These are phyloP conservation scores for Suillus brevipes DNA, from an alignment of 768 basidiomycete species.

Conservation along the genomic window DNA sequence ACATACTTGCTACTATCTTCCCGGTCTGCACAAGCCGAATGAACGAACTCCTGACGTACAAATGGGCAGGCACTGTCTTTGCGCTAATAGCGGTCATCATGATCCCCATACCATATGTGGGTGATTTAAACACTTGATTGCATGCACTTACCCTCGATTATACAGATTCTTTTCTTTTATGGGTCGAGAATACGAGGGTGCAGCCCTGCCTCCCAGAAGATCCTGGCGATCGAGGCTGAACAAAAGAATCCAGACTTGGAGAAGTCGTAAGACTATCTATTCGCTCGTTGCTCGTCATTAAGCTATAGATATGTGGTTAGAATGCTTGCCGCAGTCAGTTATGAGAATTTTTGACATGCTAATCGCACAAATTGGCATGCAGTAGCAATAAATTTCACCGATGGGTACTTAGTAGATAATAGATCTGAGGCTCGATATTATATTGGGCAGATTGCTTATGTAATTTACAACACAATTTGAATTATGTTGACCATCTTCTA, in stretches of 20 bases:
- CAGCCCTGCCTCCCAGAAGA: slow-evolving; percentile 27
- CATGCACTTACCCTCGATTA: not conserved
- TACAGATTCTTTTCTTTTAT: slow-evolving; percentile 32
- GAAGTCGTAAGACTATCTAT: not conserved
- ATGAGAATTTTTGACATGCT: not conserved
- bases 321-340: not conserved
- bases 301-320: not conserved
- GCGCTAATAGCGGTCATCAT: slow-evolving; percentile 52
- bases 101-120: slow-evolving; percentile 61
- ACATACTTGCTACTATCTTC: slow-evolving; percentile 52
- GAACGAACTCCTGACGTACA: slow-evolving; percentile 54
- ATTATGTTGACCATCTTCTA: not conserved
- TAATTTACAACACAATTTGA: not conserved
- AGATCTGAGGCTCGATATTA: not conserved
- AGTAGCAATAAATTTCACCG: not conserved
- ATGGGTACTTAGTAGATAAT: too few relatives aligned
- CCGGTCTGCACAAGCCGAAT: slow-evolving; percentile 64
- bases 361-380: not conserved
- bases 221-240: slow-evolving; percentile 19
- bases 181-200: slow-evolving; percentile 34
- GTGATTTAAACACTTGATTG: slow-evolving; percentile 15
- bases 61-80: slow-evolving; percentile 62
- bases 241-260: not conserved
- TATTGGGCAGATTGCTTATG: not conserved
- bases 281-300: not conserved